Evolutionary conservation across 306 rosid species (phyloP).

Genomic region (Cucurbita pepo): DNA sequence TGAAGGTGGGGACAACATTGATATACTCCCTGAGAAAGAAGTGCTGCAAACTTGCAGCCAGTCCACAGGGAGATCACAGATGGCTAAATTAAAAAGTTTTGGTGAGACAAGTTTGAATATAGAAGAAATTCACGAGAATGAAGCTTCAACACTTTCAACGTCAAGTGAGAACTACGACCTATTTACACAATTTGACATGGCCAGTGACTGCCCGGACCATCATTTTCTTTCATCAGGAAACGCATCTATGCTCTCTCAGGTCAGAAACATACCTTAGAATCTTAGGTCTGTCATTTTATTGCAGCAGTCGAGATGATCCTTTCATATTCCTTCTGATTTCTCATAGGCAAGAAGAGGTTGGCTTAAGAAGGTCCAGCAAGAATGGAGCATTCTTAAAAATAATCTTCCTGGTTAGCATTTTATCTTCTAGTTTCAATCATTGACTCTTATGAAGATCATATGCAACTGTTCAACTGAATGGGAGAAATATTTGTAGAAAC

Average conservation of each 20-base stretch:
- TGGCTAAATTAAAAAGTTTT: slow-evolving; percentile 14
- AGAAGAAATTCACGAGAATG: slow-evolving; percentile 9
- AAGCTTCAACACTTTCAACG: slow-evolving; percentile 16
- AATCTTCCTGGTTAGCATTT: slow-evolving; percentile 66
- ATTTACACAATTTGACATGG: slow-evolving; percentile 56
- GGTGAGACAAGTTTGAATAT: slow-evolving; percentile 20
- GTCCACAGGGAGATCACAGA: slow-evolving; percentile 20
- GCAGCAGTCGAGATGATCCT: slow-evolving; percentile 1
- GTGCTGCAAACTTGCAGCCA: slow-evolving; percentile 21
- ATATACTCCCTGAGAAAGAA: slow-evolving; percentile 22
- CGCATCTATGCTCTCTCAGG: slow-evolving; percentile 51
- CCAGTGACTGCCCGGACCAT: slow-evolving; percentile 60
- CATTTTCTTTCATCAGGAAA: slow-evolving; percentile 42
- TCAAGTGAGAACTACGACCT: slow-evolving; percentile 19
- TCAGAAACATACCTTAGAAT: slow-evolving; percentile 21
- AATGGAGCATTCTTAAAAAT: slow-evolving; percentile 79
- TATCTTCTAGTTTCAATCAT: not conserved
- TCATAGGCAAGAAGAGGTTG: slow-evolving; percentile 53
- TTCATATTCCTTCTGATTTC: slow-evolving; percentile 5
- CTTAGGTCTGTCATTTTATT: not conserved
- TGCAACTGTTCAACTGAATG: not conserved
- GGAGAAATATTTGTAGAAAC: slow-evolving; percentile 36
- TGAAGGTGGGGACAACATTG: slow-evolving; percentile 34
- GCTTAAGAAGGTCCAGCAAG: slow-evolving; percentile 82
- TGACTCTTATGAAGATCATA: not conserved